A percentile compares a stretch with the other conserved stretches of the same genome.
Evolutionary conservation across 176 grass and related monocot genomes (phyloP).

Genomic region (Saccharum spontaneum): DNA sequence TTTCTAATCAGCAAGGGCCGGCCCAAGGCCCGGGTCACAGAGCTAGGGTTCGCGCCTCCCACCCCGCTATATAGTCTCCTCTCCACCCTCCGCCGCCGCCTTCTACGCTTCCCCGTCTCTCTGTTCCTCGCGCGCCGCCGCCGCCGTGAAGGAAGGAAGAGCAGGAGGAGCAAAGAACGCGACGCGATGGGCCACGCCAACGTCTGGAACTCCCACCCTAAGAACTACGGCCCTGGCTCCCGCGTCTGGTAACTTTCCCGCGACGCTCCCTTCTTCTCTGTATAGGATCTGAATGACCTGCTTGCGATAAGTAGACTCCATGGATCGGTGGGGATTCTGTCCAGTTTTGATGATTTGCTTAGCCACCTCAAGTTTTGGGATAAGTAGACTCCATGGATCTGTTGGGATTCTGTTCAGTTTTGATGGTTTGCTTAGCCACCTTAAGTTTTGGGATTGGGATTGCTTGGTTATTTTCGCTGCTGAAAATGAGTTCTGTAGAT

Average conservation of each 20-base stretch:
- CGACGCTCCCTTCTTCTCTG: background rate
- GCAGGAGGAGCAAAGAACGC: background rate
- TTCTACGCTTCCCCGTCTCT: background rate
- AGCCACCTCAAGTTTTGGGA: background rate
- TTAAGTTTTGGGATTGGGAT: background rate
- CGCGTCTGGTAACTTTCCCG: conserved; percentile 46
- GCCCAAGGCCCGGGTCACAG: background rate
- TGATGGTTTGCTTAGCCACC: too few relatives aligned
- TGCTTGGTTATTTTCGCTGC: background rate
- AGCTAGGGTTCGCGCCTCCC: conserved; percentile 35
- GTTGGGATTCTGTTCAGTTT: too few relatives aligned
- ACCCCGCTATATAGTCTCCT: background rate
- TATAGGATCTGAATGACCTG: background rate
- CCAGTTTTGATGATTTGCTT: background rate
- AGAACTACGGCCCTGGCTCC: conserved; percentile 72
- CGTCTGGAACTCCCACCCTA: conserved; percentile 75
- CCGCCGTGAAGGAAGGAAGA: background rate
- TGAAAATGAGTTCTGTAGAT: background rate
- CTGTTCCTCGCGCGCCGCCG: background rate
- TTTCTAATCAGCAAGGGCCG: background rate
- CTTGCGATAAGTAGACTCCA: background rate
- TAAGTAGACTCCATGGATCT: too few relatives aligned
- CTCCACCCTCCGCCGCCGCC: conserved; percentile 14
- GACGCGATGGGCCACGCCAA: conserved; percentile 60
- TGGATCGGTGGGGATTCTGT: background rate